phyloP scores from a whole-genome alignment of 768 basidiomycete genomes.

The Pleurotus cornucopiae region DNA sequence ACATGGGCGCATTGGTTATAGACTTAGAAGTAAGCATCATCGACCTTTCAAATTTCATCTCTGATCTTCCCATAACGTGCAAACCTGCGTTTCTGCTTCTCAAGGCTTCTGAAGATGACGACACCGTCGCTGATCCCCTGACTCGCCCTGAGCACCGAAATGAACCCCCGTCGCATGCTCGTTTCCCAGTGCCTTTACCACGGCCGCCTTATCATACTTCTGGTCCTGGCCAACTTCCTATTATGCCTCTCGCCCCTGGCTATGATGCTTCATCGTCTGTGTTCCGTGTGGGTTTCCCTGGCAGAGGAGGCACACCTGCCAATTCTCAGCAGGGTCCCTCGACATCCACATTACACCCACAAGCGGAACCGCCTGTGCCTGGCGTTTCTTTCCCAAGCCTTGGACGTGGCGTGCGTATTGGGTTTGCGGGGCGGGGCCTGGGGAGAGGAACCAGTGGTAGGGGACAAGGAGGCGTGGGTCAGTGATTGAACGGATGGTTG shows the following conservation, averaged over 20 bases:
- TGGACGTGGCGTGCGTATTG: slow-evolving; percentile 43
- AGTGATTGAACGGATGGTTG: background rate
- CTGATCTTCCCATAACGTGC: slow-evolving; percentile 6
- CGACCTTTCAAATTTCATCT: slow-evolving; percentile 1
- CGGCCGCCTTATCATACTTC: slow-evolving; percentile 5
- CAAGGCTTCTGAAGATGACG: slow-evolving; percentile 30
- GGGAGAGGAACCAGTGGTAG: slow-evolving; percentile 16
- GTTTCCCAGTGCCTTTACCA: slow-evolving; percentile 11
- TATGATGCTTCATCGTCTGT: background rate
- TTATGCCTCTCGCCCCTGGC: slow-evolving; percentile 7
- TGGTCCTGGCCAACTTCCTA: slow-evolving; percentile 11
- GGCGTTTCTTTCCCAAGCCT: slow-evolving; percentile 22
- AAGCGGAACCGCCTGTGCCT: slow-evolving; percentile 17
- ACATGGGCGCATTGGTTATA: slow-evolving; percentile 84
- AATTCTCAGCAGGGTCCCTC: slow-evolving; percentile 7
- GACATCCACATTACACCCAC: background rate
- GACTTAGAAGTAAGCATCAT: slow-evolving; percentile 62
- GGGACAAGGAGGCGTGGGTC: slow-evolving; percentile 10
- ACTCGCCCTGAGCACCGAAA: slow-evolving; percentile 12
- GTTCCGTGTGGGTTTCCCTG: slow-evolving; percentile 11
- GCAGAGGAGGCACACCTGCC: slow-evolving; percentile 5
- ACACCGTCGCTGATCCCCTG: slow-evolving; percentile 30
- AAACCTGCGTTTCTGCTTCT: slow-evolving; percentile 16
- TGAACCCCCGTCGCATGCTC: slow-evolving; percentile 5
- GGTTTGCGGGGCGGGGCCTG: slow-evolving; percentile 53